Percentiles rank a stretch among this genome's conserved stretches.
Conservation (phyloP, 2,329 filamentous ascomycete species). For the Diplodia scrobiculata region DNA sequence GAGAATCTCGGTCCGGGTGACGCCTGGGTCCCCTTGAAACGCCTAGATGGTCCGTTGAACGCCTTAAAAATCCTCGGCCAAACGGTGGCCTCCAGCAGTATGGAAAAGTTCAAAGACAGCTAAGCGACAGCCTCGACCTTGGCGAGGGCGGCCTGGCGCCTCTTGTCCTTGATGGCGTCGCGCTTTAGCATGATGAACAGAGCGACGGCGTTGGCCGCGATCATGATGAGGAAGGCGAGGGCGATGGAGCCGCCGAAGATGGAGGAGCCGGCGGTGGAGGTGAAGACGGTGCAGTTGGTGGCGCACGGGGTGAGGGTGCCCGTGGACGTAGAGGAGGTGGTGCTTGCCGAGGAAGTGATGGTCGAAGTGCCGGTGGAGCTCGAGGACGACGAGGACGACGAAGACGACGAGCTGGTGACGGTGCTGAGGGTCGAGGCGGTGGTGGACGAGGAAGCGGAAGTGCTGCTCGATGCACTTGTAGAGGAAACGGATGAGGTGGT, state of each 20-base stretch:
- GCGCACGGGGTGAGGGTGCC: constrained; percentile 18
- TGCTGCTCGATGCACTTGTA: neutral
- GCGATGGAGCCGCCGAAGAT: constrained; percentile 4
- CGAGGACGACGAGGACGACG: neutral
- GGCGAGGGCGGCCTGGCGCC: neutral
- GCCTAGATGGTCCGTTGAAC: neutral
- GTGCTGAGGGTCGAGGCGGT: constrained; percentile 2
- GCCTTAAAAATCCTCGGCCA: neutral
- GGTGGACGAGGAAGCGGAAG: neutral
- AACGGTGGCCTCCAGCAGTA: neutral
- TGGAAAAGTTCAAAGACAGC: neutral
- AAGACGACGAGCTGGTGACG: neutral
- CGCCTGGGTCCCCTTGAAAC: neutral
- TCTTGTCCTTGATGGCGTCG: constrained; percentile 12
- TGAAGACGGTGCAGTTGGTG: constrained; percentile 24
- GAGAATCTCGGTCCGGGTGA: neutral
- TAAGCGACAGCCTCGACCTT: neutral
- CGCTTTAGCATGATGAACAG: constrained; percentile 12
- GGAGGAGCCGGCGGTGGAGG: constrained; percentile 1
- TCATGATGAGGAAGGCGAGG: neutral
- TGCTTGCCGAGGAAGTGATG: neutral
- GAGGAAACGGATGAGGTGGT: neutral
- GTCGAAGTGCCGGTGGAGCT: constrained; percentile 8
- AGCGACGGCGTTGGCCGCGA: constrained; percentile 5
- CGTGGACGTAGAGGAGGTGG: neutral